Evolutionary conservation across 345 rosid genomes (phyloP), one percentile per base, ranked within the genome.

Genomic region (Eucalyptus sp.): DNA sequence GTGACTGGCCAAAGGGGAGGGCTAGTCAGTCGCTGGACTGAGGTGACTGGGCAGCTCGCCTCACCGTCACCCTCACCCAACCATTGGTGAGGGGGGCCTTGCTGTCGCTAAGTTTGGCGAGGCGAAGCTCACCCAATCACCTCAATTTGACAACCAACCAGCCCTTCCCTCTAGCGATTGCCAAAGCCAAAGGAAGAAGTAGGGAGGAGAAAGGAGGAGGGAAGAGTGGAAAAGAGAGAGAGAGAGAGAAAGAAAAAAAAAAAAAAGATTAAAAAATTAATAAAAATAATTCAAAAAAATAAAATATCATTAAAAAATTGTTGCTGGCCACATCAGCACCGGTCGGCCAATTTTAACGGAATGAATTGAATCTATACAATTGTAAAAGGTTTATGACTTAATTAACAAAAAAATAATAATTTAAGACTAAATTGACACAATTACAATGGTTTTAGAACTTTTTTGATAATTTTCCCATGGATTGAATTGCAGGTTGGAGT

Each of bases 261-360:
- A 16, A 50, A 15, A 15, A 16, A 51, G 0, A 16, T 51, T 16
- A 51, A 16, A 0, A 51, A 51, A 17, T 2, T 51, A 17, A 52
- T 17, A 52, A 52, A 52, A 52, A 52, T 52, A 52, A 52, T 52
- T 52, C 4, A 1, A 52, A 52, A 6, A 50, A 52, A 17, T 7
- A 7, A 51, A 7, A 7, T 52, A 3, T 52, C 7, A 17, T 52
- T 7, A 17, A 52, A 52, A 52, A 52, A 52, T 52, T 18, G 24
- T 51, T 4, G 7, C 0, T 0, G 1, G 22, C 22, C 22, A 51
- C 1, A 2, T 51, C 1, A 1, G 0, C 2, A 51, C 0, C 0
- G 22, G 9, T 51, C 0, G 4, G 2, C 22, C 56, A 51, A 51
- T 51, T 51, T 51, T 51, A 51, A 1, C 0, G 2, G 1, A 9